Evolutionary conservation across 306 rosid species (phyloP).

Genomic region (Clitoria ternatea): DNA sequence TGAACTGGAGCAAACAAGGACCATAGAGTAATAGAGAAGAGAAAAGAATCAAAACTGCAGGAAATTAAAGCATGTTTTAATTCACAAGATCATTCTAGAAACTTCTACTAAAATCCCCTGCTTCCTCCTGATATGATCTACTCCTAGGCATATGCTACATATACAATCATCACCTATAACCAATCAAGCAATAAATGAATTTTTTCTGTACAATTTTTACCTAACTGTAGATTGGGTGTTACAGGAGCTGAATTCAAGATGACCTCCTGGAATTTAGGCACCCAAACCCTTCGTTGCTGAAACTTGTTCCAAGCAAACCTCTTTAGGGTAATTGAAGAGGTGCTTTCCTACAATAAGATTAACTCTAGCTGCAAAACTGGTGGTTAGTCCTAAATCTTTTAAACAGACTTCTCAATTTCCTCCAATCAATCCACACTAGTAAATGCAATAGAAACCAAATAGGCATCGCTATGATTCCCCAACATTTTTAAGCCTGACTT

Average conservation of each 20-base stretch:
- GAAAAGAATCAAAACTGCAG: not conserved
- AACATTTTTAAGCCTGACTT: constrained; percentile 58
- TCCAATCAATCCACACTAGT: constrained; percentile 26
- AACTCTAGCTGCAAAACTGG: constrained; percentile 50
- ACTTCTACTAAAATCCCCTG: constrained; percentile 14
- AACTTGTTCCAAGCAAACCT: constrained; percentile 29
- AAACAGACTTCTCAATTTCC: constrained; percentile 9
- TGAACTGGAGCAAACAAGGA: not conserved
- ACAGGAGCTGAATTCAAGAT: constrained; percentile 34
- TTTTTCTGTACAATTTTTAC: constrained; percentile 54
- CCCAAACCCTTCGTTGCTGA: constrained; percentile 25
- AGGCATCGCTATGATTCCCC: constrained; percentile 21
- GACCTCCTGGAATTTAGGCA: constrained; percentile 23
- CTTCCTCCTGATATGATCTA: constrained; percentile 26
- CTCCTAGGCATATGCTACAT: constrained; percentile 39
- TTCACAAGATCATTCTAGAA: constrained; percentile 19
- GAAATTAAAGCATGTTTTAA: constrained; percentile 22
- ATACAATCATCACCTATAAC: constrained; percentile 43
- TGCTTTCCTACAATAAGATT: constrained; percentile 27
- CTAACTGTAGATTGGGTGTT: constrained; percentile 37
- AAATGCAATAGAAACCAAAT: constrained; percentile 8
- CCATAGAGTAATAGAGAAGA: not conserved
- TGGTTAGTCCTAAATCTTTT: constrained; percentile 32
- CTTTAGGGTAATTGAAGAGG: constrained; percentile 13
- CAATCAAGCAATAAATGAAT: constrained; percentile 68